Percentiles rank a stretch among this genome's conserved stretches.
Evolutionary conservation across 305 asterid genomes (phyloP).

Genomic region (Solanum hybrid): DNA sequence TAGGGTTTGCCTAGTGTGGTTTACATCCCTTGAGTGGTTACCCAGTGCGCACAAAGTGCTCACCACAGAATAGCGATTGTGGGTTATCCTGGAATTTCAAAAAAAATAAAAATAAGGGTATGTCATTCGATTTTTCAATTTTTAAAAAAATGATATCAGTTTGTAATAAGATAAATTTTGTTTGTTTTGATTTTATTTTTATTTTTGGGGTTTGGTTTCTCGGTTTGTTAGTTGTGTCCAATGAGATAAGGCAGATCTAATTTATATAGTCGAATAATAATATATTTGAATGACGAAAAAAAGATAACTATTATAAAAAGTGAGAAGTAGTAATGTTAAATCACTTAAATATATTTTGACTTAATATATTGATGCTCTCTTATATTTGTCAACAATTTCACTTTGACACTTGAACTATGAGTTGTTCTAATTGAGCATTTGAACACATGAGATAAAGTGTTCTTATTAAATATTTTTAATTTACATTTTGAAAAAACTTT

Average conservation of each 20-base stretch:
- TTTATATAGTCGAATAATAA: neutral
- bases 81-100: neutral
- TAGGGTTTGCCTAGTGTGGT: too few relatives aligned
- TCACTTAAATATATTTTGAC: neutral
- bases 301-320: neutral
- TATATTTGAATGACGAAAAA: neutral
- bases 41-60: neutral
- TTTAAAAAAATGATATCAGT: neutral
- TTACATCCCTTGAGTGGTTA: neutral
- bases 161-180: neutral
- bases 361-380: neutral
- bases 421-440: neutral
- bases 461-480: neutral
- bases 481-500: neutral
- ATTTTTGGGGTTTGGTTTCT: neutral
- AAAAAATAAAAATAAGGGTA: neutral
- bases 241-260: neutral
- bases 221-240: neutral
- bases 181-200: neutral
- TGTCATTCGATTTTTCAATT: neutral
- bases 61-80: rapidly evolving
- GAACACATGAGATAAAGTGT: neutral
- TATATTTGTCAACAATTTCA: neutral
- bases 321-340: neutral
- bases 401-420: neutral